A percentile compares a stretch with the other conserved stretches of the same genome.
phyloP scores from a whole-genome alignment of 2,329 filamentous ascomycete species.

The Penicillium oxalicum region DNA sequence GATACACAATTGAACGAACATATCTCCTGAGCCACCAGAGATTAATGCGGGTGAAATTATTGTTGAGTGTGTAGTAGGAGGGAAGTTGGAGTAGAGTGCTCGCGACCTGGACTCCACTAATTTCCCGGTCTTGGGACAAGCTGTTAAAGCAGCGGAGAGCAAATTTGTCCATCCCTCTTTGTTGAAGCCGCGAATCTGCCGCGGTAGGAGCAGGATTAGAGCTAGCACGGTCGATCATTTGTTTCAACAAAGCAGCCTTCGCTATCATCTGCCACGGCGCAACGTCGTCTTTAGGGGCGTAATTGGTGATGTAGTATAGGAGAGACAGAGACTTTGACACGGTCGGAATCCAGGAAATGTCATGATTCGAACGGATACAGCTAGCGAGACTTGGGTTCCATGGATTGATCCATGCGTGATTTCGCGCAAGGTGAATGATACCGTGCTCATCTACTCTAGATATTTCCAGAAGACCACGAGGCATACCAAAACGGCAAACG shows the following conservation, averaged over 20 bases:
- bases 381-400: slow-evolving; percentile 8
- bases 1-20: neutral
- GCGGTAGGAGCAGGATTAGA: neutral
- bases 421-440: slow-evolving; percentile 8
- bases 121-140: neutral
- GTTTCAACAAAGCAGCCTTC: neutral
- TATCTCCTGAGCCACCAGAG: slow-evolving; percentile 9
- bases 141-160: neutral
- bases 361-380: neutral
- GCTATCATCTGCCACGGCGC: neutral
- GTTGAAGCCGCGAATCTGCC: neutral
- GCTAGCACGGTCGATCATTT: neutral
- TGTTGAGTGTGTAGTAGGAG: slow-evolving; percentile 7
- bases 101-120: slow-evolving; percentile 4
- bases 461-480: neutral
- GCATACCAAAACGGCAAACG: neutral
- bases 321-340: neutral
- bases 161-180: neutral
- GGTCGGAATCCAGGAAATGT: neutral
- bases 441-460: slow-evolving; percentile 3
- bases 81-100: slow-evolving; percentile 9
- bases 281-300: neutral
- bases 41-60: slow-evolving; percentile 9
- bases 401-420: slow-evolving; percentile 8
- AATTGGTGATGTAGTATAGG: neutral